Evolutionary conservation across 352 stramenopile genomes (phyloP).

Genomic region (Bremia lactucae): DNA sequence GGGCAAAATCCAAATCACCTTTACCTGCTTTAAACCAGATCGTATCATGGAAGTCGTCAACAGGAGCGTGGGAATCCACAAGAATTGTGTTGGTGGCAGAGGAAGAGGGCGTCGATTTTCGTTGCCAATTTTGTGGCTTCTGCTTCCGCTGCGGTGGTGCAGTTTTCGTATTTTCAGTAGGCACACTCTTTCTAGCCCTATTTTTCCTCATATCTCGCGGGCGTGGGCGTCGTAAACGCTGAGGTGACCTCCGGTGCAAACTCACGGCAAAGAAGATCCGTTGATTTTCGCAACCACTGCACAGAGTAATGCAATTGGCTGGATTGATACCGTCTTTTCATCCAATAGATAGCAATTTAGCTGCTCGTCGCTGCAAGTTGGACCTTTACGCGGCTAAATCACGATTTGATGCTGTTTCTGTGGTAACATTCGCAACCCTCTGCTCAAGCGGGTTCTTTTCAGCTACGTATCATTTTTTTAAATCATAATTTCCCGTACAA

Average conservation of each 20-base stretch:
- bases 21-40: conserved; percentile 36
- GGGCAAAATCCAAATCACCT: conserved; percentile 32
- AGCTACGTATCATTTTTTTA: background rate
- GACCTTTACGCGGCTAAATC: too few species aligned
- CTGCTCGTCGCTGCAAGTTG: too few species aligned
- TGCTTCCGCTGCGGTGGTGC: conserved; percentile 10
- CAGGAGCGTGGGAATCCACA: background rate
- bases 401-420: too few species aligned
- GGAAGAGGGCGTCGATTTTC: conserved; percentile 2
- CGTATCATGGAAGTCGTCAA: conserved; percentile 24
- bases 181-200: background rate
- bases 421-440: conserved; percentile 5
- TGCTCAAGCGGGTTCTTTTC: background rate
- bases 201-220: background rate
- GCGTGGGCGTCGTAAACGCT: conserved; percentile 1
- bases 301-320: conserved; percentile 10
- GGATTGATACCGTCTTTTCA: too few species aligned
- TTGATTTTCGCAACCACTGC: too few species aligned
- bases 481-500: background rate
- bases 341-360: too few species aligned
- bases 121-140: conserved; percentile 7
- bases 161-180: conserved; percentile 1
- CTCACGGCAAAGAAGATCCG: background rate
- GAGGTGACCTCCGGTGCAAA: conserved; percentile 2
- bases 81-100: background rate